Base-by-base conservation (phyloP, 179 eudicot genomes). In the Beta macrorhiza region DNA sequence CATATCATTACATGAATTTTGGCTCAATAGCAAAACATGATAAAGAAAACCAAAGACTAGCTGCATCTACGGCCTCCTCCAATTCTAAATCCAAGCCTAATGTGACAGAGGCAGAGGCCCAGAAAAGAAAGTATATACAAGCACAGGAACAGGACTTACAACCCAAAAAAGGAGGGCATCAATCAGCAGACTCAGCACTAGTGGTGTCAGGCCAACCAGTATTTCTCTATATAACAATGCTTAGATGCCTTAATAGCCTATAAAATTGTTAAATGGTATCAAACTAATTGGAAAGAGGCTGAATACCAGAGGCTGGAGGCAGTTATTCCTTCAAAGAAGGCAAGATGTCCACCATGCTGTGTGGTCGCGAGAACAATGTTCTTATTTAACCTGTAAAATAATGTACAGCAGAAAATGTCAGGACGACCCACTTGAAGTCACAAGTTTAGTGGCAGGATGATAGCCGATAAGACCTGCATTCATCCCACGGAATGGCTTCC, bases 401-500 rank as follows among this genome's bases (percentile, higher is more conserved):
- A 75, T 76, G 73, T 64, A 47, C 65, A 4, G 72, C 45, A 63
- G 29, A 52, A 69, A 72, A 81, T 67, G 80, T 76, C 37, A 72
- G 16, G 13, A 81, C 19, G 5, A 52, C 42, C 65, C 71, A 72
- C 22, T 80, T 37, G 78, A 63, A 32, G 64, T 72, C 47, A 79
- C 59, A 77, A 57, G 42, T 16, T 58, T 20, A 45, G 59, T 20
- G 59, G 64, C 44, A 63, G 14, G 67, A 69, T 45, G 32, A 67
- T 55, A 78, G 76, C 64, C 7, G 7, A 58, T 45, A 77, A 25
- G 78, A 89, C 99, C 97, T 91, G 94, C 99, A 96, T 83, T 96
- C 99, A 87, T 96, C 98, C 96, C 96, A 96, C 53, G 99, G 97
- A 88, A 96, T 92, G 86, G 99, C 97, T 88, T 96, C 99, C 32